These are phyloP conservation scores for Carallia pectinifolia DNA, from an alignment of 345 rosid genomes.

Conservation along the genomic window DNA sequence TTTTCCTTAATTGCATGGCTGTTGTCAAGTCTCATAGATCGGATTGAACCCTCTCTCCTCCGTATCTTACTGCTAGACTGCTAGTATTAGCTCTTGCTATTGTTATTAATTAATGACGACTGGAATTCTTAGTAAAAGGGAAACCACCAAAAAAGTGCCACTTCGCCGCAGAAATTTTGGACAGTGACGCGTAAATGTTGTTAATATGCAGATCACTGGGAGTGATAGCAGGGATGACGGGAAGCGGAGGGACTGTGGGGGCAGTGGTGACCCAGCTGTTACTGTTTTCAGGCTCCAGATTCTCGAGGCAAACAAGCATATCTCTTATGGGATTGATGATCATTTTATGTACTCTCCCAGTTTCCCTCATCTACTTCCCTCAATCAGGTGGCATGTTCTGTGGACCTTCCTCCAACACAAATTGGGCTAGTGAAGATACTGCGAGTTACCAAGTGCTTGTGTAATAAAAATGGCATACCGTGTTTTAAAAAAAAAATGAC, in stretches of 20 bases:
- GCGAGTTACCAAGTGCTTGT: conserved; percentile 35
- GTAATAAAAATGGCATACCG: neutral
- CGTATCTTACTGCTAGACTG: too few species aligned
- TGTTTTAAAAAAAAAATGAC: too few species aligned
- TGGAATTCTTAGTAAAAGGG: too few species aligned
- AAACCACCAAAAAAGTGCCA: too few species aligned
- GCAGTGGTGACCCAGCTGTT: conserved; percentile 68
- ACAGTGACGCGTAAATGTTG: neutral
- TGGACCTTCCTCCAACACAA: conserved; percentile 29
- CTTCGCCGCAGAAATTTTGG: too few species aligned
- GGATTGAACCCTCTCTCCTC: too few species aligned
- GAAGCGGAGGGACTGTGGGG: conserved; percentile 77
- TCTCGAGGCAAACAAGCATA: conserved; percentile 60
- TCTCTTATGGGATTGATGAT: conserved; percentile 85
- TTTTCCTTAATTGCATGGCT: too few species aligned
- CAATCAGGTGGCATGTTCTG: neutral
- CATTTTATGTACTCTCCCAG: conserved; percentile 47
- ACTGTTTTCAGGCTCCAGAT: conserved; percentile 56
- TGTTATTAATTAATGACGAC: too few species aligned
- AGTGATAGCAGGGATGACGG: conserved; percentile 80
- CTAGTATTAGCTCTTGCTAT: too few species aligned
- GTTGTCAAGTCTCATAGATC: too few species aligned
- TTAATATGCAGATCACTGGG: conserved; percentile 63
- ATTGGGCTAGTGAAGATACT: conserved; percentile 8
- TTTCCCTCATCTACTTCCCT: conserved; percentile 13